Conservation (phyloP, 441 rosid species). For the Biscutella laevigata region DNA sequence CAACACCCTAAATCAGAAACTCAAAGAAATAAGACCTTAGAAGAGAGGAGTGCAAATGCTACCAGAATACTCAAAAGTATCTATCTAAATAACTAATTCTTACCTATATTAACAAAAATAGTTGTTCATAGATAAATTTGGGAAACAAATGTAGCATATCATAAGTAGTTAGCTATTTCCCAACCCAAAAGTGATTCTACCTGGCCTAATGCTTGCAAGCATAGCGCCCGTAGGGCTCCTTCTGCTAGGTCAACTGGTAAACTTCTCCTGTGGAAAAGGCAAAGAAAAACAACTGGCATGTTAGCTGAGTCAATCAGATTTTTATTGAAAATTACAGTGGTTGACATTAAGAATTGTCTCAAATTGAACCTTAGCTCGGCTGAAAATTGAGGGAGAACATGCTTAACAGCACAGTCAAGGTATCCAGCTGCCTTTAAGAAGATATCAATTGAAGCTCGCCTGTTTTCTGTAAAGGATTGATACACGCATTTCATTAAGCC, state of each 20-base stretch:
- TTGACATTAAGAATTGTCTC: slow-evolving; percentile 3
- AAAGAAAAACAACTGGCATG: neutral
- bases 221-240: slow-evolving; percentile 84
- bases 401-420: slow-evolving; percentile 84
- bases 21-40: neutral
- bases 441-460: slow-evolving; percentile 79
- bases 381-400: slow-evolving; percentile 81
- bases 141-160: neutral
- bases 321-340: neutral
- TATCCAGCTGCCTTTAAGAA: slow-evolving; percentile 97
- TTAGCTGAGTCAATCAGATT: neutral
- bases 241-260: slow-evolving; percentile 90
- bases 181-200: slow-evolving; percentile 32
- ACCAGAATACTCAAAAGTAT: neutral
- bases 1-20: slow-evolving; percentile 61
- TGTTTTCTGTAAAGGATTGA: slow-evolving; percentile 47
- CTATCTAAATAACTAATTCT: neutral
- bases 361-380: slow-evolving; percentile 57
- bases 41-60: neutral
- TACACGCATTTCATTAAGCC: slow-evolving; percentile 13
- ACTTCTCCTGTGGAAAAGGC: slow-evolving; percentile 50
- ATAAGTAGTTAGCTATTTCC: neutral
- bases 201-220: slow-evolving; percentile 96
- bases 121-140: neutral
- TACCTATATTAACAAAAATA: neutral